Base-by-base conservation (phyloP, 2,329 filamentous ascomycete species). In the Hypoxylon sp. region DNA sequence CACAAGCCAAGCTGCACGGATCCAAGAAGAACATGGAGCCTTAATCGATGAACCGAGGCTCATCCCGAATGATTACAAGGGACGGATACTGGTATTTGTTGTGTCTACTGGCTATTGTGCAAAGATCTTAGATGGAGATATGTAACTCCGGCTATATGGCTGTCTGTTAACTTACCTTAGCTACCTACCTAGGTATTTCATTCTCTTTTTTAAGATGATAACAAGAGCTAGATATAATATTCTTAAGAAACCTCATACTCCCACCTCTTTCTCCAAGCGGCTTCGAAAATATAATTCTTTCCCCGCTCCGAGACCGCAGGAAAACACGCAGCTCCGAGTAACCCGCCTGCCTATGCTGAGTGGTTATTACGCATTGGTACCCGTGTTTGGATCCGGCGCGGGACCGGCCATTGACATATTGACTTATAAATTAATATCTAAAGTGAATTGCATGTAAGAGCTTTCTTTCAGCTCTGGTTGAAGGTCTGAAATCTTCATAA, bases 1-100 rank as follows among this genome's bases (percentile, higher is more conserved):
- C 66, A 71, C 55, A 67, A 72, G 49, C 17, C 21, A 1, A 61
- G 45, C 32, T 63, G 60, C 25, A 43, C 0, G 13, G 23, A 25
- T 32, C 34, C 17, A 25, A 30, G 5, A 13, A n/a, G n/a, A 21
- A 3, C 10, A 14, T 41, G n/a, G 34, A 32, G 21, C 38, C 2
- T 25, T 7, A 56, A 62, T 30, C 19, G 34, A 6, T 56, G 14
- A 21, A 13, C 30, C 11, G 11, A 11, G 7, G 45, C 14, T 10
- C 2, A 21, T 28, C 5, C 23, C 6, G 13, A 3, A 41, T 43
- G 19, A 3, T 2, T 5, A 28, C 23, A 43, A 2, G 51, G 43
- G 14, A 28, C 2, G 4, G 7, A 17, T 21, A 32, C 19, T 19
- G 19, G 6, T 11, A n/a, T 32, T 41, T 19, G 3, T 19, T 23